Percentiles rank a stretch among this genome's conserved stretches.
phyloP scores from a whole-genome alignment of 768 basidiomycete genomes.

The Lyophyllum shimeji region DNA sequence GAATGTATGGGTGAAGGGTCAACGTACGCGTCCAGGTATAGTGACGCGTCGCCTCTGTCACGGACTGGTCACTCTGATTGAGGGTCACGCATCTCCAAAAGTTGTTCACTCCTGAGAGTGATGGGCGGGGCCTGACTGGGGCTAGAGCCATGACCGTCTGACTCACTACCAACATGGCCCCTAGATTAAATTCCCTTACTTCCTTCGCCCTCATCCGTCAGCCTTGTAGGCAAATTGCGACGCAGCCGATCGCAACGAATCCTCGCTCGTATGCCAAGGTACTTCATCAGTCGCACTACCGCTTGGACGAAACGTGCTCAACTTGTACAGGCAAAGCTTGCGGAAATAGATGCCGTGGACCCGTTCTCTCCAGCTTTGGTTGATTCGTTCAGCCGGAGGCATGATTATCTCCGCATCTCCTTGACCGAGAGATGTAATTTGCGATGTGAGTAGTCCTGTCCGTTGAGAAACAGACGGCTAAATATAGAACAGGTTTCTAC shows the following conservation, averaged over 20 bases:
- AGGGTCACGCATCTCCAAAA: background rate
- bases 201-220: background rate
- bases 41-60: slow-evolving; percentile 45
- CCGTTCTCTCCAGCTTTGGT: slow-evolving; percentile 54
- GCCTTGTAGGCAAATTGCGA: slow-evolving; percentile 11
- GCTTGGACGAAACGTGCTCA: background rate
- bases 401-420: slow-evolving; percentile 88
- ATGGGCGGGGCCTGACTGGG: background rate
- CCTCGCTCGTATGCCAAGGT: slow-evolving; percentile 21
- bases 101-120: background rate
- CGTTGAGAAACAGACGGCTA: slow-evolving; percentile 5
- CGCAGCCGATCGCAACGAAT: slow-evolving; percentile 7
- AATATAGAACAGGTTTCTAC: slow-evolving; percentile 67
- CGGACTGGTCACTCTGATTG: slow-evolving; percentile 22
- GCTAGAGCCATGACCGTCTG: slow-evolving; percentile 4
- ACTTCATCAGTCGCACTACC: background rate
- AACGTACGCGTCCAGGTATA: slow-evolving; percentile 33
- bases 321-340: slow-evolving; percentile 52
- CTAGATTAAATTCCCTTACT: background rate
- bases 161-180: slow-evolving; percentile 10
- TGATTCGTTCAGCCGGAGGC: slow-evolving; percentile 67
- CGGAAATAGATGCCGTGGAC: slow-evolving; percentile 45
- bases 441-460: slow-evolving; percentile 52
- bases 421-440: slow-evolving; percentile 88
- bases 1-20: slow-evolving; percentile 11